Evolutionary conservation across 2,329 filamentous ascomycete genomes (phyloP).

Genomic region (Fusarium sp.): DNA sequence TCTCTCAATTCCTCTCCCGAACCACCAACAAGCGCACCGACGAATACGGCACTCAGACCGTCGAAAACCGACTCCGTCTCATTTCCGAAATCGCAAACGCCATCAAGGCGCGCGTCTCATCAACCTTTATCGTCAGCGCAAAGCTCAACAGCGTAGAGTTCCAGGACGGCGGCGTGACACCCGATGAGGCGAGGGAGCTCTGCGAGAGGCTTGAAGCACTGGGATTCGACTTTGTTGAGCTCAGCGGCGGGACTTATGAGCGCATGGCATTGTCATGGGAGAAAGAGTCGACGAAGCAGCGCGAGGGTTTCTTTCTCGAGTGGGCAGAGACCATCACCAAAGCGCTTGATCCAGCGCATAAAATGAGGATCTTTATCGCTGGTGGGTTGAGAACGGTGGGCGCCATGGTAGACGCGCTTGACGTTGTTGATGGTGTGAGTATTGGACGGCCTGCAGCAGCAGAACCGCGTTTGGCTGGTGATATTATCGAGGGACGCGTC

Average conservation of each 20-base stretch:
- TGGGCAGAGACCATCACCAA: slow-evolving; percentile 63
- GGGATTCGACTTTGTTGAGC: slow-evolving; percentile 66
- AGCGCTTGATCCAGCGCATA: slow-evolving; percentile 42
- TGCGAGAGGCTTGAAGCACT: slow-evolving; percentile 57
- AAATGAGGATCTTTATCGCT: slow-evolving; percentile 65
- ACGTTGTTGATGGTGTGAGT: slow-evolving; percentile 67
- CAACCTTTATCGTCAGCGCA: slow-evolving; percentile 57
- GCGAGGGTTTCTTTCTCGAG: slow-evolving; percentile 68
- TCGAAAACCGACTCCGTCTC: slow-evolving; percentile 56
- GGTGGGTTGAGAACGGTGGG: slow-evolving; percentile 64
- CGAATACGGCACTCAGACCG: slow-evolving; percentile 54
- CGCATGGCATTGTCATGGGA: slow-evolving; percentile 58
- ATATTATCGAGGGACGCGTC: slow-evolving; percentile 41
- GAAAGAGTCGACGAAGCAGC: slow-evolving; percentile 62
- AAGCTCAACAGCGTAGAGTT: slow-evolving; percentile 68
- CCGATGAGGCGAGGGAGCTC: slow-evolving; percentile 60
- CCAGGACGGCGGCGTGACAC: slow-evolving; percentile 60
- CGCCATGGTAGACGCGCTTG: slow-evolving; percentile 67
- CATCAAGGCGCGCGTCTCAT: slow-evolving; percentile 44
- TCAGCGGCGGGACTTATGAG: slow-evolving; percentile 69
- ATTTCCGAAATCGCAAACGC: slow-evolving; percentile 53
- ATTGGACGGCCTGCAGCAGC: slow-evolving; percentile 53
- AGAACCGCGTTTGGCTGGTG: slow-evolving; percentile 46
- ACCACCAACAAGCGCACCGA: slow-evolving; percentile 62
- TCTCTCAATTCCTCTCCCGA: slow-evolving; percentile 61